Evolutionary conservation across 2,329 filamentous ascomycete species (phyloP), one percentile per base, ranked within the genome.

Genomic region (Trichoderma sp.): DNA sequence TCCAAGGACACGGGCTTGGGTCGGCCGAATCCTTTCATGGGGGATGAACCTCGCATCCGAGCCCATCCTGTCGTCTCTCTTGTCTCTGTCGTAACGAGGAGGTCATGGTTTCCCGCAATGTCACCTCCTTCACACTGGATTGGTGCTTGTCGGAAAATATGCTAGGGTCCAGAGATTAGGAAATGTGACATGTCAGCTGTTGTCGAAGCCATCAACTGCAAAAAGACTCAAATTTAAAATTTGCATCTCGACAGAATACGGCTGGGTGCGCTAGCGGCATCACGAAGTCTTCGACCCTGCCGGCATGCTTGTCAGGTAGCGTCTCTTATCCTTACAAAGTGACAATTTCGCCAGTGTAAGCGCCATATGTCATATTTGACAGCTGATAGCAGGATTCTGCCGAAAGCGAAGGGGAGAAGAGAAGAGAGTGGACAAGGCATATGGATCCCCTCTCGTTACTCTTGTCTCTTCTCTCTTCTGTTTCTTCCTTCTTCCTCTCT

Each of bases 1-100:
- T 73, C 79, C 78, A 76, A 77, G 72, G 76, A 80, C 78, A 76
- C 76, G 79, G 79, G 73, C 76, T 78, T 74, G 78, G 78, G 78
- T 75, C 76, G 67, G 70, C 71, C 62, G 73, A 74, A 69, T 74
- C 76, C 75, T 72, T 74, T 63, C 73, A 71, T 71, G 66, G 69
- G 66, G 69, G 61, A 64, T 64, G 65, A 30, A 56, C 57, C 65
- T 73, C 56, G 26, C 67, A 66, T 56, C 69, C 51, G 47, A 58
- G 34, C 69, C 68, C 63, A 24, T 36, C 61, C 69, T 65, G 47
- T 15, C 34, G 7, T 56, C 43, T 21, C 56, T 56, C 34, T 43
- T 9, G n/a, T 21, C 43, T 39, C 34, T 68, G 51, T 43, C 68
- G 30, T 62, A 32, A 57, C 15, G 21, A 43, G 47, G 15, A 36